A percentile compares a stretch with the other conserved stretches of the same genome.
Evolutionary conservation across 2,329 filamentous ascomycete genomes (phyloP).

Genomic region (Hypoxylon sp.): DNA sequence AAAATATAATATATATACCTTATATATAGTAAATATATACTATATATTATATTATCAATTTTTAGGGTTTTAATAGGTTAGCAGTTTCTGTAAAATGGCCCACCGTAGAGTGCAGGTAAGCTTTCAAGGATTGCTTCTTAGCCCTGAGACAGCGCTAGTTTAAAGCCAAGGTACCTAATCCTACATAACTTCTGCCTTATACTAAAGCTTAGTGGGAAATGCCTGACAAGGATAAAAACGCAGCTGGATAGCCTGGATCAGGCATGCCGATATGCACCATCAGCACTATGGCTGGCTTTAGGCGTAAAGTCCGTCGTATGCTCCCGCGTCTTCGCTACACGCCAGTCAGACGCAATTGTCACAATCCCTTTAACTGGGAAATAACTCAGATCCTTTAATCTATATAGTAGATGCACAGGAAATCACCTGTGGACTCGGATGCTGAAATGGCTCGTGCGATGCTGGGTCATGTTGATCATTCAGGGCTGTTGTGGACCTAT

Average conservation of each 20-base stretch:
- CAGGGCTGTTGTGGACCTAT: background rate
- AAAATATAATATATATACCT: too few relatives aligned
- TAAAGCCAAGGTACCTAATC: background rate
- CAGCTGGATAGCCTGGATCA: background rate
- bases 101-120: constrained; percentile 6
- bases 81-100: too few relatives aligned
- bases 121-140: constrained; percentile 11
- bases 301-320: background rate
- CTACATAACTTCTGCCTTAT: background rate
- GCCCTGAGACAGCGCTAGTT: constrained; percentile 12
- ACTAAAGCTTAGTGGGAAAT: background rate
- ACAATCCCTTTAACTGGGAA: background rate
- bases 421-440: background rate
- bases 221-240: background rate
- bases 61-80: too few relatives aligned
- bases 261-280: background rate
- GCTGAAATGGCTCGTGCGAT: background rate
- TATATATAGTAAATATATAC: too few relatives aligned
- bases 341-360: background rate
- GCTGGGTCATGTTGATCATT: background rate
- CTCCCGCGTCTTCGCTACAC: background rate
- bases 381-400: background rate
- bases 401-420: background rate
- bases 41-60: too few relatives aligned
- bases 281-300: background rate